A percentile compares a stretch with the other conserved stretches of the same genome.
Conservation (phyloP, 257 asterid genomes). For the Solanum habrochaites region DNA sequence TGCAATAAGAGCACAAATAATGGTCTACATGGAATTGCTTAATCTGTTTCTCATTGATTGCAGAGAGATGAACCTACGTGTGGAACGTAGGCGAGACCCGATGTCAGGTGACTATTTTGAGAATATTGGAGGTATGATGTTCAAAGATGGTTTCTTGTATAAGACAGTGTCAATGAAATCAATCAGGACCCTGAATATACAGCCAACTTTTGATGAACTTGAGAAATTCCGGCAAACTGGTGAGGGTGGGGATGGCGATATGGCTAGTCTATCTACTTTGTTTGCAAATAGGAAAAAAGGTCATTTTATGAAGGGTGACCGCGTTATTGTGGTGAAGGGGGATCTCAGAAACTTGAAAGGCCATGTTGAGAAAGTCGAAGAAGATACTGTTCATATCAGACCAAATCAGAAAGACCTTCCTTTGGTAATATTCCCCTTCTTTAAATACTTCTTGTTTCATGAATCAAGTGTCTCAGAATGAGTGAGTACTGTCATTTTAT, state of each 20-base stretch:
- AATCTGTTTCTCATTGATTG: background rate
- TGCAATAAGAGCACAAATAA: background rate
- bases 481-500: background rate
- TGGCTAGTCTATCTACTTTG: conserved; percentile 71
- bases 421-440: conserved; percentile 13
- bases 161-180: conserved; percentile 86
- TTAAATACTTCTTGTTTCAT: background rate
- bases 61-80: conserved; percentile 85
- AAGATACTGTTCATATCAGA: conserved; percentile 83
- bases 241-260: conserved; percentile 75
- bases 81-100: conserved; percentile 73
- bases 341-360: conserved; percentile 87
- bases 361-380: conserved; percentile 93
- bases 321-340: conserved; percentile 86
- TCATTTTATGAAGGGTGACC: conserved; percentile 91
- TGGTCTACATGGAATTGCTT: background rate
- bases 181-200: conserved; percentile 64
- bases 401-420: conserved; percentile 76
- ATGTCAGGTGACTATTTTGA: conserved; percentile 77
- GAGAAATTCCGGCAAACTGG: conserved; percentile 85
- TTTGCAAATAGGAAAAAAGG: conserved; percentile 89
- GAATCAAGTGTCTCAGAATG: background rate
- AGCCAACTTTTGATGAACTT: conserved; percentile 92
- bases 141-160: conserved; percentile 87
- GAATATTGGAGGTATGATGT: conserved; percentile 84